phyloP scores from a whole-genome alignment of 2,329 filamentous ascomycete genomes.

The Clonostachys byssicola region DNA sequence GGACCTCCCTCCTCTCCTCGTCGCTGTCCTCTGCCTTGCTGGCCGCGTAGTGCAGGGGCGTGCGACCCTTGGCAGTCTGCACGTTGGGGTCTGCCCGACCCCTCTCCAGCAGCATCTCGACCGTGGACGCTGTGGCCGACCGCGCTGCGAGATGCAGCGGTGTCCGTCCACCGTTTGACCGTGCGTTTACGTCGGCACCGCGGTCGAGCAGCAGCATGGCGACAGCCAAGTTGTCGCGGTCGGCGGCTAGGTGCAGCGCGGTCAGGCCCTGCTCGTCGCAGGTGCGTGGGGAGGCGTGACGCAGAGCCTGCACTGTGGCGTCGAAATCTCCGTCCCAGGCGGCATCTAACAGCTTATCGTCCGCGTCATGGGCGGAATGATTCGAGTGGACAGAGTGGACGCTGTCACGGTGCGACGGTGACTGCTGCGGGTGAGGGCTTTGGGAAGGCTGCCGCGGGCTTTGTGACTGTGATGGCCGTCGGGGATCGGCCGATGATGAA shows the following conservation, averaged over 20 bases:
- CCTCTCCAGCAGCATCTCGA: constrained; percentile 22
- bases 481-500: no score
- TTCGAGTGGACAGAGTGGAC: constrained; percentile 1
- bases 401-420: not conserved
- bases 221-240: constrained; percentile 22
- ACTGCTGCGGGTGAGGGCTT: no score
- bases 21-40: constrained; percentile 19
- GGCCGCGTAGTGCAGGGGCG: constrained; percentile 23
- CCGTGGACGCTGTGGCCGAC: constrained; percentile 17
- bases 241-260: constrained; percentile 19
- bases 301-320: constrained; percentile 13
- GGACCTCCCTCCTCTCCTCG: constrained; percentile 20
- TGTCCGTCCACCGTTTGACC: constrained; percentile 20
- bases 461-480: no score
- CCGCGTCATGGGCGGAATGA: constrained; percentile 11
- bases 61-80: constrained; percentile 18
- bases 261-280: constrained; percentile 21
- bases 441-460: no score
- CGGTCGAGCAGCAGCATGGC: constrained; percentile 24
- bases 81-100: constrained; percentile 19
- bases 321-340: constrained; percentile 24
- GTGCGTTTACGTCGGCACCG: constrained; percentile 14
- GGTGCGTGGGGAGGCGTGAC: constrained; percentile 11
- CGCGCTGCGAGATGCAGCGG: constrained; percentile 22
- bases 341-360: constrained; percentile 14